A percentile compares a stretch with the other conserved stretches of the same genome.
These are phyloP conservation scores for Cyberlindnera petersonii DNA, from an alignment of 805 yeast species.

Conservation along the genomic window DNA sequence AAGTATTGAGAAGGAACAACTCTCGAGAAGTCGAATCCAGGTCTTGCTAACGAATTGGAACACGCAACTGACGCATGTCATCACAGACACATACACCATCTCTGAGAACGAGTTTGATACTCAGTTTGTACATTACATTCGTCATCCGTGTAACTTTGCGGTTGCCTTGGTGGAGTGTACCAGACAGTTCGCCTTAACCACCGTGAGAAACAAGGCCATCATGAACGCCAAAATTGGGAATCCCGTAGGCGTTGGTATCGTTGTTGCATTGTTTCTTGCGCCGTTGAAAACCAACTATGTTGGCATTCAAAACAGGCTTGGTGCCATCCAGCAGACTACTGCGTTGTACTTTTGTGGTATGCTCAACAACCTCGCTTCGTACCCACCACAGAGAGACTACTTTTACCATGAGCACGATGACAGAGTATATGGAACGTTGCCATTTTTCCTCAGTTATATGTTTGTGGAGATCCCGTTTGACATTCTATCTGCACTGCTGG, in stretches of 20 bases:
- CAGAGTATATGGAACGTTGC: constrained; percentile 61
- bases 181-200: constrained; percentile 25
- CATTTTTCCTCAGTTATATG: constrained; percentile 62
- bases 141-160: constrained; percentile 18
- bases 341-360: constrained; percentile 78
- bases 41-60: constrained; percentile 18
- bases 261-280: constrained; percentile 67
- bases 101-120: constrained; percentile 14
- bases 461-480: constrained; percentile 67
- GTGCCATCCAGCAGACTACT: constrained; percentile 69
- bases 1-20: constrained; percentile 14
- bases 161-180: constrained; percentile 22
- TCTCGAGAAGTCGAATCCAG: constrained; percentile 18
- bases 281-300: constrained; percentile 43
- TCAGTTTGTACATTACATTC: constrained; percentile 14
- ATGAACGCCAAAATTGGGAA: constrained; percentile 63
- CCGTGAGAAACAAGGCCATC: constrained; percentile 48
- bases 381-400: constrained; percentile 69
- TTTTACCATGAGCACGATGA: constrained; percentile 80
- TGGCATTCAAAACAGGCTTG: constrained; percentile 67
- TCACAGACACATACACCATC: constrained; percentile 1
- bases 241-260: constrained; percentile 59
- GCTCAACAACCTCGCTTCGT: constrained; percentile 71
- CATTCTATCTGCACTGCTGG: constrained; percentile 51
- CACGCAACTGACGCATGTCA: not conserved